phyloP scores from a whole-genome alignment of 2,329 filamentous ascomycete genomes.

The Ilyonectria mors-panacis region DNA sequence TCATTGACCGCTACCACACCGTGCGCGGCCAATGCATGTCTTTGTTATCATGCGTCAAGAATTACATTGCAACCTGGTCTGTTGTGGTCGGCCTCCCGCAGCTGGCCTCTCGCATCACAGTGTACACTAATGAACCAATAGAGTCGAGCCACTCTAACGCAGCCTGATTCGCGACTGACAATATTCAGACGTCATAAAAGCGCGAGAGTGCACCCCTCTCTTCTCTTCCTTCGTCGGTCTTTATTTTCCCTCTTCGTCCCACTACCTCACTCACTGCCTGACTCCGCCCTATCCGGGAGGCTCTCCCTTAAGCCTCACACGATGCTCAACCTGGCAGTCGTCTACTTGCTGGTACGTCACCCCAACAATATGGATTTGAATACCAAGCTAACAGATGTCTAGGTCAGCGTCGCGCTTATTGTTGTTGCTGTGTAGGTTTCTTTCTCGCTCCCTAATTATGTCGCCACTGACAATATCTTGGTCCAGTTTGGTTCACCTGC shows the following conservation, averaged over 20 bases:
- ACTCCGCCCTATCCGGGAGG: neutral
- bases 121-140: neutral
- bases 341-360: conserved; percentile 50
- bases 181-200: no score
- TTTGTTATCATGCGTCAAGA: neutral
- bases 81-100: neutral
- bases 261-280: neutral
- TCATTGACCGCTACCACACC: no score
- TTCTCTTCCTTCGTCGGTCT: neutral
- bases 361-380: no score
- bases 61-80: neutral
- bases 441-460: neutral
- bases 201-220: neutral
- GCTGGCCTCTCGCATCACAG: neutral
- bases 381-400: neutral
- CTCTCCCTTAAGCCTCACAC: conserved; percentile 3
- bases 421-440: conserved; percentile 13
- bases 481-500: conserved; percentile 57
- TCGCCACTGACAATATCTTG: conserved; percentile 16
- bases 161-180: no score
- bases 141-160: no score
- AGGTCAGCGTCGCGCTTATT: conserved; percentile 6
- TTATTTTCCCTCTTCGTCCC: neutral
- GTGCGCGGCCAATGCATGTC: neutral
- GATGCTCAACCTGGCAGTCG: conserved; percentile 49